phyloP scores from a whole-genome alignment of 257 asterid species.

The Linderniella brevidens region DNA sequence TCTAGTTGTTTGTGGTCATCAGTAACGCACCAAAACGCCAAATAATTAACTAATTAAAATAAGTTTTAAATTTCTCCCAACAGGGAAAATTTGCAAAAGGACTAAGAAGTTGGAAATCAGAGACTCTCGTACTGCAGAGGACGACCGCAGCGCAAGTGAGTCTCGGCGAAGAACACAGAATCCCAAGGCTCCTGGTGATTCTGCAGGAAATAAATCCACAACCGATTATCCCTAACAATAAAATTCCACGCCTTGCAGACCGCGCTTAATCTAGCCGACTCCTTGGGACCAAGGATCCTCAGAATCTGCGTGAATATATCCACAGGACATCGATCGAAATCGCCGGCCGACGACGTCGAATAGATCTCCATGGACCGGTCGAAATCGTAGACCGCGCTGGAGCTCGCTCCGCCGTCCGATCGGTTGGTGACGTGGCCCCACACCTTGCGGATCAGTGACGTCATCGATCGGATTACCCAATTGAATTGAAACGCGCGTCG shows the following conservation, averaged over 20 bases:
- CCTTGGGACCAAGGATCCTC: slow-evolving; percentile 59
- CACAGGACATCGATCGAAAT: slow-evolving; percentile 64
- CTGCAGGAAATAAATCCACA: slow-evolving; percentile 88
- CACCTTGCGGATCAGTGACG: slow-evolving; percentile 41
- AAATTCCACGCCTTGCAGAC: slow-evolving; percentile 77
- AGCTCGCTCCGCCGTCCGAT: slow-evolving; percentile 17
- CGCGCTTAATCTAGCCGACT: slow-evolving; percentile 47
- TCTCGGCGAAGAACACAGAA: slow-evolving; percentile 70
- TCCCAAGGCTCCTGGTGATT: slow-evolving; percentile 68
- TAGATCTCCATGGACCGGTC: slow-evolving; percentile 38
- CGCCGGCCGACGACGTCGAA: slow-evolving; percentile 57
- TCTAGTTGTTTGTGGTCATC: too few species aligned
- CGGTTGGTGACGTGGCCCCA: slow-evolving; percentile 46
- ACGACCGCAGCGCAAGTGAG: slow-evolving; percentile 54
- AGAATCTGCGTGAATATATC: slow-evolving; percentile 55
- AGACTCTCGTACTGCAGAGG: slow-evolving; percentile 50
- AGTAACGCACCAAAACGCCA: too few species aligned
- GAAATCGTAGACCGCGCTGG: slow-evolving; percentile 16
- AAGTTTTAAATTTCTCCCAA: background rate
- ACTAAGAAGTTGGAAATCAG: background rate
- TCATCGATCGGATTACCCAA: slow-evolving; percentile 16
- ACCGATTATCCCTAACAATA: slow-evolving; percentile 58
- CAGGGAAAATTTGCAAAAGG: background rate
- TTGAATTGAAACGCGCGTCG: too few species aligned
- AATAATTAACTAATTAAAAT: too few species aligned